Base-by-base conservation (phyloP, 768 basidiomycete genomes). In the Trametes punicea region DNA sequence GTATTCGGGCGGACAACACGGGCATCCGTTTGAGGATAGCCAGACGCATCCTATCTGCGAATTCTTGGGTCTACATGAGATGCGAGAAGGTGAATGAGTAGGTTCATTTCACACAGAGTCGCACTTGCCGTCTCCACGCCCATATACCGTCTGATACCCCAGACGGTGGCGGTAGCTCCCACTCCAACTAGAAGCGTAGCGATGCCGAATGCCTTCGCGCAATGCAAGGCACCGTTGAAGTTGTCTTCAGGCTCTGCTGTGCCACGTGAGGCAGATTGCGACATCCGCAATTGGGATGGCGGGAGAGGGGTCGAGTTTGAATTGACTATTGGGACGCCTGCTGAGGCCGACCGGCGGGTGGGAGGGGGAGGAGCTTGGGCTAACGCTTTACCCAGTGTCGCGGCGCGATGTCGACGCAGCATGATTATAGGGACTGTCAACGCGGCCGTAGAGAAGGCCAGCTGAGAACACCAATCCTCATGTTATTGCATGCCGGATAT, bases 181-280 rank as follows among this genome's bases (percentile, higher is more conserved):
- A 75, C 67, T 0, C 76, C 62, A 23, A 88, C 87, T 30, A 86
- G 63, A 9, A 78, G 64, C 0, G 88, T 89, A 4, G 88, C 85
- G 38, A 88, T 76, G 2, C 77, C 73, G 36, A 90, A 82, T 0
- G 87, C 88, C 61, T 85, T 86, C 4, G 79, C 71, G 1, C 80
- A 78, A 60, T 83, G 77, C 2, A 87, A 53, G 0, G 78, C 78
- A 0, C 75, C 80, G 41, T 80, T 81, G 62, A 79, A 77, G 33
- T 71, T 67, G 55, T 75, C 74, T 5, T 62, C 64, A 29, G 38
- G 46, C 13, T 2, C 16, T 1, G 38, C 49, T 9, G 54, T 45
- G n/a, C 27, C 18, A 1, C 39, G 23, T 5, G 31, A 11, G 25
- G 55, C n/a, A 0, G 46, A 6, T 11, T 45, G 31, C 2, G 38